These are phyloP conservation scores for Scortechinia acanthostroma DNA, from an alignment of 2,329 filamentous ascomycete species.

Conservation along the genomic window DNA sequence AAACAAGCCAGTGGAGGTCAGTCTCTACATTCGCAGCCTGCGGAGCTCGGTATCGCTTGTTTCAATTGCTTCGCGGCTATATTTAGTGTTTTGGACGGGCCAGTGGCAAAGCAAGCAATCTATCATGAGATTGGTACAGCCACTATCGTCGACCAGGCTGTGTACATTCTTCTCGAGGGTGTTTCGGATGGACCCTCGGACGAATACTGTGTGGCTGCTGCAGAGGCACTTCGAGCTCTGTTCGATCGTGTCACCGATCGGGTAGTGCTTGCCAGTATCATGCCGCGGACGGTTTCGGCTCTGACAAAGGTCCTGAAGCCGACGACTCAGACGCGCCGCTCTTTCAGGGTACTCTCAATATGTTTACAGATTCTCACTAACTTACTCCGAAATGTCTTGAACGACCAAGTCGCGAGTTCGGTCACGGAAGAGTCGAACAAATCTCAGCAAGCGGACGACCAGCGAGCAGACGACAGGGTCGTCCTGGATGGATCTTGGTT, in stretches of 20 bases:
- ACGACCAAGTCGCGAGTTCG: background rate
- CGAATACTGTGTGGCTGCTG: constrained; percentile 38
- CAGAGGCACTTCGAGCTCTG: constrained; percentile 35
- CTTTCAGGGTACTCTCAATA: constrained; percentile 37
- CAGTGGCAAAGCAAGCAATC: constrained; percentile 8
- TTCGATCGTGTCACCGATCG: constrained; percentile 37
- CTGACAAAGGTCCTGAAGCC: constrained; percentile 49
- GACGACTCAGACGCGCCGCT: constrained; percentile 35
- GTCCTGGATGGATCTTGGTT: constrained; percentile 42
- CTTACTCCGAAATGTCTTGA: background rate
- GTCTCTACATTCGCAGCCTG: constrained; percentile 18
- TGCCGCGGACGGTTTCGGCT: constrained; percentile 53
- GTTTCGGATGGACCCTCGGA: constrained; percentile 38
- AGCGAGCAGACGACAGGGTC: constrained; percentile 25
- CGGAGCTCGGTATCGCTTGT: constrained; percentile 43
- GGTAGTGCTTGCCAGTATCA: constrained; percentile 48
- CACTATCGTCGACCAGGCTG: constrained; percentile 52
- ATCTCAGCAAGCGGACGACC: background rate
- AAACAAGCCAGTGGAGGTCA: constrained; percentile 20
- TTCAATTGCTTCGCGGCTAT: constrained; percentile 44
- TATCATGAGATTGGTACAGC: constrained; percentile 26
- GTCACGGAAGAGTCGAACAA: background rate
- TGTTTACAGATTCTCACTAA: constrained; percentile 17
- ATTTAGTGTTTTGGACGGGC: constrained; percentile 22
- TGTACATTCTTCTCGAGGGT: constrained; percentile 49